Percentiles rank a stretch among this genome's conserved stretches.
Conservation (phyloP, 257 asterid genomes). For the Capsicum chinense region DNA sequence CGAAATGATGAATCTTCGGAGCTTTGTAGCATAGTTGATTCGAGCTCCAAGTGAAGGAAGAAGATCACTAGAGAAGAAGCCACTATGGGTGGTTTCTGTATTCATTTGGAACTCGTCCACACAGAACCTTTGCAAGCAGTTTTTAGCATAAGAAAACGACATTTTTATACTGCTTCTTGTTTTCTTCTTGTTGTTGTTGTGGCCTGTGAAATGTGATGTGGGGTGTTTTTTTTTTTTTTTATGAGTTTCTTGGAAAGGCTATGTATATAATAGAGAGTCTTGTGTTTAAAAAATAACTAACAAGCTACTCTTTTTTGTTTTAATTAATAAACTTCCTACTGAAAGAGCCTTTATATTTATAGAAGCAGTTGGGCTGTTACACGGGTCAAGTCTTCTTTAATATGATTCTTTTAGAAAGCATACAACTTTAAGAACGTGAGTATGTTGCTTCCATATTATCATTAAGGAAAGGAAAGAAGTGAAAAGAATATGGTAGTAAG, state of each 20-base stretch:
- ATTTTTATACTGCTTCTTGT: conserved; percentile 34
- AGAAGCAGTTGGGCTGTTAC: conserved; percentile 33
- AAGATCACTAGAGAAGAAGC: conserved; percentile 77
- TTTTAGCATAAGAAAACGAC: conserved; percentile 55
- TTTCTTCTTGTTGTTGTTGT: neutral
- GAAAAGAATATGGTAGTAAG: neutral
- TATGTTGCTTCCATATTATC: neutral
- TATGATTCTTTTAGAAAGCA: conserved; percentile 43
- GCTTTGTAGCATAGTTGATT: conserved; percentile 64
- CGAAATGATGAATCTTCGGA: conserved; percentile 58
- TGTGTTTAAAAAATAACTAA: neutral
- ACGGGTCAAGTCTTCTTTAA: conserved; percentile 42
- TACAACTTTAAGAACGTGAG: conserved; percentile 20
- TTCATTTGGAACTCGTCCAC: conserved; percentile 27
- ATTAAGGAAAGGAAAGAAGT: conserved; percentile 4
- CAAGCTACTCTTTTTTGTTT: neutral
- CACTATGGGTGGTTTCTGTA: conserved; percentile 26
- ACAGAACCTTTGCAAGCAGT: conserved; percentile 36
- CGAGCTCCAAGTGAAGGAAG: conserved; percentile 94
- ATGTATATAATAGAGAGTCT: neutral
- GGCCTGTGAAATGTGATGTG: neutral
- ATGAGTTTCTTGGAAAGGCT: neutral
- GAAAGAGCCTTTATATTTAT: conserved; percentile 47
- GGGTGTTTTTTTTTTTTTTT: neutral
- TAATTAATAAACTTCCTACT: too few species aligned